A percentile compares a stretch with the other conserved stretches of the same genome.
Conservation (phyloP, 2,329 filamentous ascomycete genomes). For the Aspergillus ustus region DNA sequence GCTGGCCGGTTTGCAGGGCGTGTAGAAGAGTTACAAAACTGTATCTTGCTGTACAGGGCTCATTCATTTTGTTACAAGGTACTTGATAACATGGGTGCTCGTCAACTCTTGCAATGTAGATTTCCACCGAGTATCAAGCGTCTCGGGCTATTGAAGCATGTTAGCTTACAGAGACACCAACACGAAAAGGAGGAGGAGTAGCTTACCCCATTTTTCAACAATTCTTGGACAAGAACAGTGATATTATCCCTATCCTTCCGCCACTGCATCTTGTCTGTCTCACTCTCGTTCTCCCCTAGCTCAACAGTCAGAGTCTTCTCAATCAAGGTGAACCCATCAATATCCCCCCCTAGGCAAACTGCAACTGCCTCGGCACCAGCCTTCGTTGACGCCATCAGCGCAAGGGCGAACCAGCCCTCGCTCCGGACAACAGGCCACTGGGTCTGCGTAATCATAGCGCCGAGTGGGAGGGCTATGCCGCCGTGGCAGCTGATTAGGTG, state of each 20-base stretch:
- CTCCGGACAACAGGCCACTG: slow-evolving; percentile 54
- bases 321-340: slow-evolving; percentile 40
- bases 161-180: too few relatives aligned
- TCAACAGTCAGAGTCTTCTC: slow-evolving; percentile 35
- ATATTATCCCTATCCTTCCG: slow-evolving; percentile 48
- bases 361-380: slow-evolving; percentile 39
- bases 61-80: slow-evolving; percentile 21
- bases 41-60: neutral
- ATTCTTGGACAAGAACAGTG: slow-evolving; percentile 44
- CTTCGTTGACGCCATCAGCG: slow-evolving; percentile 48
- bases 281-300: too few relatives aligned
- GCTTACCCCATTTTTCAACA: slow-evolving; percentile 46
- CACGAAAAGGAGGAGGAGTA: neutral
- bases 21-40: too few relatives aligned
- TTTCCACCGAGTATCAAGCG: slow-evolving; percentile 33
- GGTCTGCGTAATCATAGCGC: slow-evolving; percentile 50
- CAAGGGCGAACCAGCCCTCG: slow-evolving; percentile 56
- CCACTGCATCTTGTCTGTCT: slow-evolving; percentile 32
- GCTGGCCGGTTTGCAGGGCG: neutral
- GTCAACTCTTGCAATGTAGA: slow-evolving; percentile 36
- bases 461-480: slow-evolving; percentile 45
- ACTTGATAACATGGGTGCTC: slow-evolving; percentile 29
- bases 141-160: slow-evolving; percentile 29
- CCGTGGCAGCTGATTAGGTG: slow-evolving; percentile 42
- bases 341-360: slow-evolving; percentile 41